Base-by-base conservation (phyloP, 495 filamentous ascomycete species). In the Lasiosphaeria miniovina region DNA sequence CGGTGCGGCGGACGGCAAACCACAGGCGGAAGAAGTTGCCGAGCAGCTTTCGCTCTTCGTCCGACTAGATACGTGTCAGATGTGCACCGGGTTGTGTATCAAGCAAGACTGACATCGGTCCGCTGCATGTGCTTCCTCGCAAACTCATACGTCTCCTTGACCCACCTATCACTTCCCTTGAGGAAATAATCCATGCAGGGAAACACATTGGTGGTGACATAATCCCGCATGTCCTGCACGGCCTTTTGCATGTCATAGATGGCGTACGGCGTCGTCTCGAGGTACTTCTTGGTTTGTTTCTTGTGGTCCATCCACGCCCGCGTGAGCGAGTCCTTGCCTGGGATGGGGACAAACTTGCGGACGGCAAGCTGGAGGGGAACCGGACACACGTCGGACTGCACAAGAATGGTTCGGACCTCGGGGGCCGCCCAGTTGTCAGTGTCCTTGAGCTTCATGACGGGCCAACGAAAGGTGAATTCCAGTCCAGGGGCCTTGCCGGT, bases 1-100 rank as follows among this genome's bases (percentile, higher is more conserved):
- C 70, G 15, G 72, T 74, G 31, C 76, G 64, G 32, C 75, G 69
- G 34, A 68, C 65, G 3, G 71, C 72, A 14, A 72, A 68, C 73
- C 71, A 75, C 5, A 77, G 53, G 33, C 65, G 64, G 6, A 77
- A 64, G 35, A 66, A 68, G n/a, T 63, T 63, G 15, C 63, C 57
- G n/a, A 77, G 61, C 14, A 77, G 58, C 4, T 43, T 49, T n/a
- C 49, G 38, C 41, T 69, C 67, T 11, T 63, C 59, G 31, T 61
- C 57, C n/a, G 58, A 52, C 64, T 67, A 46, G 6, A 15, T 6
- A 24, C 31, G 2, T 35, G 36, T 45, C 14, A 48, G 14, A 9
- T 33, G 4, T n/a, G 12, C 10, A 5, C 32, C 6, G 8, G 15
- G 41, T 8, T 6, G 17, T 41, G 24, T 50, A 9, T 49, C 11